Evolutionary conservation across 176 grass and related monocot genomes (phyloP).

Genomic region (Elaeis guineensis): DNA sequence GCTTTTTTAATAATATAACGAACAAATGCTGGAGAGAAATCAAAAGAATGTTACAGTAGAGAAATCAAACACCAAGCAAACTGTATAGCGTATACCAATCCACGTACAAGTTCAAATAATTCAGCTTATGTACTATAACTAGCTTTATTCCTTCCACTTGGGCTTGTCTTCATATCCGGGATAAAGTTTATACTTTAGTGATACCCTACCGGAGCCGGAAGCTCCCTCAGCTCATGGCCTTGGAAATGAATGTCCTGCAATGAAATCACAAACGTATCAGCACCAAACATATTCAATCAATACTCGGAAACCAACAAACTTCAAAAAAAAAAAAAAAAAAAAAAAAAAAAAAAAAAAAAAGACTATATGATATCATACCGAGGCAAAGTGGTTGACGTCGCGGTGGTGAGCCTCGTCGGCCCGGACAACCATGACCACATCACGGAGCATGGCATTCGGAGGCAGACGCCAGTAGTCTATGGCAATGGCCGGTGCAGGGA

Average conservation of each 20-base stretch:
- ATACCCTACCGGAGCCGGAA: slow-evolving; percentile 57
- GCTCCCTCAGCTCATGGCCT: slow-evolving; percentile 56
- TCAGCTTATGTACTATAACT: not conserved
- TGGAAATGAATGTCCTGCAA: slow-evolving; percentile 65
- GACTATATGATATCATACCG: slow-evolving; percentile 27
- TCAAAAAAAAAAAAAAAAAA: not conserved
- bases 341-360: too few relatives aligned
- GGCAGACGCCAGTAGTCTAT: slow-evolving; percentile 86
- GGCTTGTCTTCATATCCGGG: not conserved
- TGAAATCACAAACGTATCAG: too few relatives aligned
- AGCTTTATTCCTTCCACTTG: not conserved
- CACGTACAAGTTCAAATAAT: too few relatives aligned
- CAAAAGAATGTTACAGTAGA: too few relatives aligned
- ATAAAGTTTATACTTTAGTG: slow-evolving; percentile 25
- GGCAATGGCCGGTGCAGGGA: slow-evolving; percentile 60
- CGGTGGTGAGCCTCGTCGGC: slow-evolving; percentile 80
- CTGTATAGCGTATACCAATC: too few relatives aligned
- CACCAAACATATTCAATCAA: not conserved
- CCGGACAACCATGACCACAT: slow-evolving; percentile 54
- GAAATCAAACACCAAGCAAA: too few relatives aligned
- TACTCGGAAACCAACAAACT: not conserved
- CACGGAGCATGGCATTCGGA: slow-evolving; percentile 39
- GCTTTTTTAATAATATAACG: too few relatives aligned
- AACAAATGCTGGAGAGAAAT: too few relatives aligned
- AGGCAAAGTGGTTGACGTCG: slow-evolving; percentile 79